Conservation (phyloP, 192 early-diverging fungal species). For the Coemansia javaensis region DNA sequence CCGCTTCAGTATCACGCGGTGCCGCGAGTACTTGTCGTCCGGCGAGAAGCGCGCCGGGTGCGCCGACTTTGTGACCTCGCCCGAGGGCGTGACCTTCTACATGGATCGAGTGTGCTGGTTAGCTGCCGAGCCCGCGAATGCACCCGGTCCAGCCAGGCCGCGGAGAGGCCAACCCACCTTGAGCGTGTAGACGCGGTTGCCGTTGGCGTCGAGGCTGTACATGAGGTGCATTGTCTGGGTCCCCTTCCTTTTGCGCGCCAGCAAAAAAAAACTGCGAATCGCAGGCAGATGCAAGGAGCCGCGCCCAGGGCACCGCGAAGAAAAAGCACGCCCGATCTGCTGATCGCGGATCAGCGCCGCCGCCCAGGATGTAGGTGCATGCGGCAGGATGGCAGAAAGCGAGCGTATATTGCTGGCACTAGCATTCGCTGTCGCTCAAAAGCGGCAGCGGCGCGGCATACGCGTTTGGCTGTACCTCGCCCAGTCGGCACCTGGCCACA, state of each 20-base stretch:
- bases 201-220: slow-evolving; percentile 71
- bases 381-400: no score
- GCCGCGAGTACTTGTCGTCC: slow-evolving; percentile 97
- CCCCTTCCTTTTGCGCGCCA: no score
- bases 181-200: slow-evolving; percentile 94
- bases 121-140: not conserved
- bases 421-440: no score
- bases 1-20: slow-evolving; percentile 95
- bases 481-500: not conserved
- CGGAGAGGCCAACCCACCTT: slow-evolving; percentile 50
- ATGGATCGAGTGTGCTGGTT: not conserved
- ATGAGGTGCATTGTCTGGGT: slow-evolving; percentile 91
- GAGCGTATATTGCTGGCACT: no score
- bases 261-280: not conserved
- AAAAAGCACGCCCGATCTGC: no score
- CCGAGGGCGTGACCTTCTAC: slow-evolving; percentile 76
- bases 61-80: slow-evolving; percentile 89
- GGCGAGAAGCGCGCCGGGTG: slow-evolving; percentile 99
- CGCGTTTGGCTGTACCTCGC: not conserved
- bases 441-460: no score
- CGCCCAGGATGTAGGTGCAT: no score
- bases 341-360: no score
- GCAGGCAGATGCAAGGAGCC: no score
- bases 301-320: no score
- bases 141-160: no score